A percentile compares a stretch with the other conserved stretches of the same genome.
Conservation (phyloP, 164 flowering plant genomes). For the Akebia trifoliata region DNA sequence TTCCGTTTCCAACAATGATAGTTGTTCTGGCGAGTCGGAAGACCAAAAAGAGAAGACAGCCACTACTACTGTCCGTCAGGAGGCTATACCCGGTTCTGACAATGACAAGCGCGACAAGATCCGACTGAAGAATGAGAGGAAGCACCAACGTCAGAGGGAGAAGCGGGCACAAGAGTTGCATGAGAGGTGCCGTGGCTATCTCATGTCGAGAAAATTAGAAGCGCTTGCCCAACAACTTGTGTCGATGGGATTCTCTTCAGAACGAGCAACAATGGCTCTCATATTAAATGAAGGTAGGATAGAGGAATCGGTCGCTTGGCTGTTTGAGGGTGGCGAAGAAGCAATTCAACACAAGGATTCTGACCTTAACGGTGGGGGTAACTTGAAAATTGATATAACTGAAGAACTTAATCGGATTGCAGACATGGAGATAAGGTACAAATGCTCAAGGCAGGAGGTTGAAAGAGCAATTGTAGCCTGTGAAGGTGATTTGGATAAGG, state of each 20-base stretch:
- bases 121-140: constrained; percentile 90
- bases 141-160: constrained; percentile 95
- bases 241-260: constrained; percentile 82
- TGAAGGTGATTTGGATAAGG: constrained; percentile 89
- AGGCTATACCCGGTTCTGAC: constrained; percentile 65
- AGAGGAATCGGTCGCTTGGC: constrained; percentile 84
- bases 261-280: constrained; percentile 86
- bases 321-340: constrained; percentile 74
- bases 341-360: constrained; percentile 30
- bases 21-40: constrained; percentile 94
- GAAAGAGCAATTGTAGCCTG: constrained; percentile 76
- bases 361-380: constrained; percentile 35
- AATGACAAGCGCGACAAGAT: constrained; percentile 89
- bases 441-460: constrained; percentile 77
- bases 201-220: constrained; percentile 90
- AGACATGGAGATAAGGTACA: constrained; percentile 58
- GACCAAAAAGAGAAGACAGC: constrained; percentile 74
- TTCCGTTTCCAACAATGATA: constrained; percentile 76
- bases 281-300: constrained; percentile 81
- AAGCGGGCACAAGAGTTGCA: constrained; percentile 88
- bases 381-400: constrained; percentile 76
- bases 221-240: constrained; percentile 84
- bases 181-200: constrained; percentile 74
- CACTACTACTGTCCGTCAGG: constrained; percentile 33
- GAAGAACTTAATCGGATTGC: constrained; percentile 79